Evolutionary conservation across 495 filamentous ascomycete genomes (phyloP).

Genomic region (Pyronema omphalodes): DNA sequence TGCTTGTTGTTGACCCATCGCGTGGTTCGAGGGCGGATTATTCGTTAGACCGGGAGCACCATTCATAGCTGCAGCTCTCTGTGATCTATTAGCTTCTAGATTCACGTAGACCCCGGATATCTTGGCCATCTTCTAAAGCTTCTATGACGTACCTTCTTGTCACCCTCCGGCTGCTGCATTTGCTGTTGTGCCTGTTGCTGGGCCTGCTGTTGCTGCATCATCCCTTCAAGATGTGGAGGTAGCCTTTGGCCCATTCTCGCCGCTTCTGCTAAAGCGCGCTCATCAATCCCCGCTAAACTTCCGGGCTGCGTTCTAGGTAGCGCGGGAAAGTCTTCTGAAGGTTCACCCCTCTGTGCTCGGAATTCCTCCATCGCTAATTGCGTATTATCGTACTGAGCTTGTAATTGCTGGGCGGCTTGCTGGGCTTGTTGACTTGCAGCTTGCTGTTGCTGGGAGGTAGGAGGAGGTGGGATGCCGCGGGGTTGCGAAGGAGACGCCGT

Average conservation of each 20-base stretch:
- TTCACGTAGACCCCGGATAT: conserved; percentile 5
- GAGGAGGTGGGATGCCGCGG: no score
- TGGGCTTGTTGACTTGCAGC: background rate
- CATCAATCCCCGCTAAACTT: background rate
- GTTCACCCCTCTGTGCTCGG: conserved; percentile 8
- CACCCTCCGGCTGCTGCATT: background rate
- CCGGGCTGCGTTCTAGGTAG: background rate
- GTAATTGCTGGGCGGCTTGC: conserved; percentile 1
- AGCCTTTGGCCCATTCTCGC: conserved; percentile 2
- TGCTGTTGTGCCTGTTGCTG: no score
- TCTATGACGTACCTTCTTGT: conserved; percentile 7
- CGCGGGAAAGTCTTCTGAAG: conserved; percentile 1
- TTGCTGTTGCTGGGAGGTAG: background rate
- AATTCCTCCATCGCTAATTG: conserved; percentile 20
- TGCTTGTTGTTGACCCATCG: conserved; percentile 9
- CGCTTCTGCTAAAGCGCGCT: background rate
- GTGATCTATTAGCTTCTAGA: background rate
- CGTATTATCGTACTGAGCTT: conserved; percentile 8
- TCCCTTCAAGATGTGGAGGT: conserved; percentile 2
- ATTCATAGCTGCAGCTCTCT: background rate
- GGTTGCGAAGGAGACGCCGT: conserved; percentile 18
- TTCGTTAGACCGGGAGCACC: background rate
- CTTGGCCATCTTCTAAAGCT: background rate
- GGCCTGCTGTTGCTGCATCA: conserved; percentile 4
- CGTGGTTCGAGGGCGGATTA: background rate